Base-by-base conservation (phyloP, 1,284 basidiomycete species). In the Vanrija sp. region DNA sequence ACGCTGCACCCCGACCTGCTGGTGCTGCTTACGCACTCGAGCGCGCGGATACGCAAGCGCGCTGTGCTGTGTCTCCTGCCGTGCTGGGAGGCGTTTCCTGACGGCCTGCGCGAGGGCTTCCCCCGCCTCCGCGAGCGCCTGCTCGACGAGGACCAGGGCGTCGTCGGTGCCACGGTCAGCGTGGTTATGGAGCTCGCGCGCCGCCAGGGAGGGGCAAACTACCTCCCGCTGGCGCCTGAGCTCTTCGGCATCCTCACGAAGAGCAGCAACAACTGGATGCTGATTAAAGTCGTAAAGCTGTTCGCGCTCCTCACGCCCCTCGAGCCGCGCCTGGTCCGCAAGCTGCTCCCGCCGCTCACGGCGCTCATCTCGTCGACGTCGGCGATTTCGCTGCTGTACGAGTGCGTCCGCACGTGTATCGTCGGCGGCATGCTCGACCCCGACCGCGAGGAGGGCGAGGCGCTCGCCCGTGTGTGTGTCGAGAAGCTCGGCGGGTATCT, bases 211-310 rank as follows among this genome's bases (percentile, higher is more conserved):
- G 90, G 92, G 6, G 79, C 79, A 62, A 87, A 89, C 55, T 92
- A 91, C 69, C 79, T 96, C 5, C 80, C 84, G 3, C 77, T 97
- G 29, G 94, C 95, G 3, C 96, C 96, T 1, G 90, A 92, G 67
- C 79, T 98, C 47, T 99, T 98, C 74, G 88, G 89, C 64, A 82
- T 98, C n/a, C 80, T 99, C 57, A 97, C 92, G 0, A 91, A 87
- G 1, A 92, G 91, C 28, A 89, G 87, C 26, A 98, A 98, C 76
- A 99, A 98, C 71, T 99, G 96, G 96, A 95, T 98, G 89, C 81
- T 98, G 55, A 99, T 99, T 78, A 99, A 99, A 80, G 88, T 98
- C 48, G 87, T 98, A 73, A 99, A 99, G 78, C 79, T 96, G 93
- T 96, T 97, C 77, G 92, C 93, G 19, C 85, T 87, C 26, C 78